These are phyloP conservation scores for Ceratocystis destructans DNA, from an alignment of 2,329 filamentous ascomycete genomes.

Conservation along the genomic window DNA sequence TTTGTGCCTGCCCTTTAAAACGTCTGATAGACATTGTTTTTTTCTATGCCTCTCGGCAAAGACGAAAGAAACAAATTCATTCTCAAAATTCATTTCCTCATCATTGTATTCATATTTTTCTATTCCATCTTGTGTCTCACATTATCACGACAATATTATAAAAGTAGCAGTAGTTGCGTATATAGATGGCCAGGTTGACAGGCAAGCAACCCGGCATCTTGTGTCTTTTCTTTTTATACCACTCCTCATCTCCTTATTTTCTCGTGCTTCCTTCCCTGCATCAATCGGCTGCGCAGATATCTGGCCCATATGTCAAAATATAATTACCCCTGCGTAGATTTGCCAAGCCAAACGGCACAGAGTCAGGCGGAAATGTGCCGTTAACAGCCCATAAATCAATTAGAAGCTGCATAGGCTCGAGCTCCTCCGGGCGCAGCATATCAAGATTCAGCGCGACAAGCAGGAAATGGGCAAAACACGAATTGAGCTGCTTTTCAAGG, in stretches of 20 bases:
- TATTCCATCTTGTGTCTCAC: background rate
- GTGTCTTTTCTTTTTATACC: background rate
- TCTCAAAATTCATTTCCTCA: background rate
- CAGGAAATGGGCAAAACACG: conserved; percentile 59
- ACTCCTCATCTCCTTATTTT: background rate
- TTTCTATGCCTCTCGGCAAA: background rate
- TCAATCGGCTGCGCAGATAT: conserved; percentile 18
- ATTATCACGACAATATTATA: background rate
- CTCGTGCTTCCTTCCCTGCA: background rate
- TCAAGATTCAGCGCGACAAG: conserved; percentile 53
- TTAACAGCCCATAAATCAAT: conserved; percentile 68
- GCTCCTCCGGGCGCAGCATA: conserved; percentile 60
- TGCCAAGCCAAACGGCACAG: conserved; percentile 38
- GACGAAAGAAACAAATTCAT: background rate
- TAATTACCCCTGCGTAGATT: conserved; percentile 36
- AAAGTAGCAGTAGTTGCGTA: background rate
- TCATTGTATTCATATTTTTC: background rate
- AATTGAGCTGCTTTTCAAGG: conserved; percentile 54
- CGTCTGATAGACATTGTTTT: conserved; percentile 4
- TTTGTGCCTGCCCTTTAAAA: background rate
- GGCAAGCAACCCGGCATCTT: background rate
- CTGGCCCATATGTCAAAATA: conserved; percentile 22
- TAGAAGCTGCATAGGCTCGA: conserved; percentile 71
- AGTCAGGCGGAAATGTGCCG: conserved; percentile 56
- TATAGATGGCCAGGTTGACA: background rate